Evolutionary conservation across 768 basidiomycete species (phyloP).

Genomic region (Cystofilobasidium macerans): DNA sequence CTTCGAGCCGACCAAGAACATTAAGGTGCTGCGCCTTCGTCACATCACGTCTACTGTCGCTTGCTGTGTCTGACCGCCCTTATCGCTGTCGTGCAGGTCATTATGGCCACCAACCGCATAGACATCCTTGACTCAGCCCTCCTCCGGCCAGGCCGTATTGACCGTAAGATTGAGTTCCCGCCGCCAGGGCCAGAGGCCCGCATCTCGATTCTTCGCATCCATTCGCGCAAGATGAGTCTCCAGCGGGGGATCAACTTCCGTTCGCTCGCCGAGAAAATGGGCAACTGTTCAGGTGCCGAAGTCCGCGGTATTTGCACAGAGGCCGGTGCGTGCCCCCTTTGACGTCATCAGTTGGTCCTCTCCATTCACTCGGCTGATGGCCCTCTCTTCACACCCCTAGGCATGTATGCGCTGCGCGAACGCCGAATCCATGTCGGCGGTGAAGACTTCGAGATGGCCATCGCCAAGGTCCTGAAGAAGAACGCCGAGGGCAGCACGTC

Average conservation of each 20-base stretch:
- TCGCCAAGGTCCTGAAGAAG: constrained; percentile 92
- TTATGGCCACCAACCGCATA: constrained; percentile 97
- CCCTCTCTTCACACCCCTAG: constrained; percentile 37
- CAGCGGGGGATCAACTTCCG: constrained; percentile 97
- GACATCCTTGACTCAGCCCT: constrained; percentile 92
- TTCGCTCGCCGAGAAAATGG: constrained; percentile 96
- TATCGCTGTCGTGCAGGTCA: constrained; percentile 43
- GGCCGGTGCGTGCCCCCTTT: constrained; percentile 53
- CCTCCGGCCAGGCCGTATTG: constrained; percentile 86
- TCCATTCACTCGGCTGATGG: not conserved
- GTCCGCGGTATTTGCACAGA: constrained; percentile 95
- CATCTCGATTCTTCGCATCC: constrained; percentile 91
- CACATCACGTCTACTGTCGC: not conserved
- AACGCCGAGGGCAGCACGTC: constrained; percentile 85
- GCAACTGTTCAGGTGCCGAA: constrained; percentile 84
- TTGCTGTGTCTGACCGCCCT: not conserved
- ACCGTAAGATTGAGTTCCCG: constrained; percentile 96
- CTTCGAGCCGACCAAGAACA: constrained; percentile 71
- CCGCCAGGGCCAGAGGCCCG: constrained; percentile 94
- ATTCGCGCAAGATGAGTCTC: constrained; percentile 97
- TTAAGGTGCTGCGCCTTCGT: constrained; percentile 44
- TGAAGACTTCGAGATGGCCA: constrained; percentile 97
- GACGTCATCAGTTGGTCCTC: constrained; percentile 8
- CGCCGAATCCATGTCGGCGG: constrained; percentile 93
- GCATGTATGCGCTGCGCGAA: constrained; percentile 94